A percentile compares a stretch with the other conserved stretches of the same genome.
Conservation (phyloP, 2,329 filamentous ascomycete genomes). For the Pseudogymnoascus sp. region DNA sequence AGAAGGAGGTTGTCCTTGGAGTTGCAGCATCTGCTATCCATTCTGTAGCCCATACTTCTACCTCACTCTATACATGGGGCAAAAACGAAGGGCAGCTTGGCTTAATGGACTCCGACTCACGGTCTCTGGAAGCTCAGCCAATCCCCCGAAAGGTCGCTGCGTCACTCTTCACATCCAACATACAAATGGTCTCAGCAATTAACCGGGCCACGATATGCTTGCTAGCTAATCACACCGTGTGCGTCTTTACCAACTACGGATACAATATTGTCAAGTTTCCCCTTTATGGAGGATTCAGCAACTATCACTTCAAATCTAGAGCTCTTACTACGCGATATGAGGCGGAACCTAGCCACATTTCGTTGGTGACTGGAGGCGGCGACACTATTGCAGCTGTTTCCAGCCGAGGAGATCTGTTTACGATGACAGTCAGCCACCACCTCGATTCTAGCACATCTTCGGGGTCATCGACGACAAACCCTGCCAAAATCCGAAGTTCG, state of each 20-base stretch:
- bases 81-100: conserved; percentile 93
- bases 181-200: conserved; percentile 76
- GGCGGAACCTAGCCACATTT: conserved; percentile 57
- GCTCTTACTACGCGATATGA: conserved; percentile 60
- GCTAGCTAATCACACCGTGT: conserved; percentile 79
- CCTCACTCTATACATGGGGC: conserved; percentile 84
- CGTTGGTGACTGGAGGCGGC: conserved; percentile 72
- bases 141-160: conserved; percentile 82
- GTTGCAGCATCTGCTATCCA: conserved; percentile 85
- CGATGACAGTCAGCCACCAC: conserved; percentile 65
- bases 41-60: conserved; percentile 77
- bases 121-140: conserved; percentile 76
- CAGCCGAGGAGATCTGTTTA: conserved; percentile 78
- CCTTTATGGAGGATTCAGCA: conserved; percentile 60
- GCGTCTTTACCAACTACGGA: conserved; percentile 91
- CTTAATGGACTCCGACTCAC: conserved; percentile 88
- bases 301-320: conserved; percentile 58
- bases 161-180: conserved; percentile 64
- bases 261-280: conserved; percentile 88
- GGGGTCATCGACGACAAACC: conserved; percentile 76
- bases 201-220: conserved; percentile 82
- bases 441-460: conserved; percentile 50
- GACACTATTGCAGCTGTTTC: conserved; percentile 89
- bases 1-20: conserved; percentile 74
- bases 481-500: conserved; percentile 70